These are phyloP conservation scores for Cadophora luteo-olivacea DNA, from an alignment of 2,329 filamentous ascomycete species.

Conservation along the genomic window DNA sequence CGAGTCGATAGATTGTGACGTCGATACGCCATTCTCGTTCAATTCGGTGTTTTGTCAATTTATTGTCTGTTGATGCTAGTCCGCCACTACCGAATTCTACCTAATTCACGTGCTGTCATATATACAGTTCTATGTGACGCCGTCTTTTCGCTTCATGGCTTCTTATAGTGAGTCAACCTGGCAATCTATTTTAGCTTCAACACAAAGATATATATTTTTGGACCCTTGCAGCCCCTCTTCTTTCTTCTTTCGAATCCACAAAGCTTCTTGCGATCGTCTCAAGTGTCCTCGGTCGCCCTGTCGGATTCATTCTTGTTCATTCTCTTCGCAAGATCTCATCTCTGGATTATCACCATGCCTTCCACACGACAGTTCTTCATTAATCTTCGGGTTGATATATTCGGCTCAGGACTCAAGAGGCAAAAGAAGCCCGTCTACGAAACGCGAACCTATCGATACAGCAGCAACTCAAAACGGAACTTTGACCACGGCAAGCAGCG, in stretches of 20 bases:
- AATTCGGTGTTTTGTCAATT: background rate
- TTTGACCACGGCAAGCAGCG: constrained; percentile 7
- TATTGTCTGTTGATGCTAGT: background rate
- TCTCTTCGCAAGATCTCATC: background rate
- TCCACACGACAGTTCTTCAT: background rate
- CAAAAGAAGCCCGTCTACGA: constrained; percentile 8
- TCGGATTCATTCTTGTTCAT: background rate
- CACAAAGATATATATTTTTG: background rate
- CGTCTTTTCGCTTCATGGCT: background rate
- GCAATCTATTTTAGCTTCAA: background rate
- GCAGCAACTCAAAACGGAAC: constrained; percentile 1
- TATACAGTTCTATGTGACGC: background rate
- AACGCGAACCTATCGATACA: constrained; percentile 16
- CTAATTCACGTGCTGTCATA: background rate
- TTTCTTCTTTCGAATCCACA: background rate
- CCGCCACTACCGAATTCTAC: background rate
- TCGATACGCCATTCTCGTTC: background rate
- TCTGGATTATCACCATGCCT: constrained; percentile 1
- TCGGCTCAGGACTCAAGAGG: constrained; percentile 4
- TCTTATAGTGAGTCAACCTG: background rate
- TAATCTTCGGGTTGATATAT: background rate
- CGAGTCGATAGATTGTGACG: background rate
- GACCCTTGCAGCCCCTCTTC: background rate
- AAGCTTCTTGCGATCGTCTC: background rate
- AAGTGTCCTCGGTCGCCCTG: background rate